Base-by-base conservation (phyloP, 768 basidiomycete species). In the Boletus bicolor region DNA sequence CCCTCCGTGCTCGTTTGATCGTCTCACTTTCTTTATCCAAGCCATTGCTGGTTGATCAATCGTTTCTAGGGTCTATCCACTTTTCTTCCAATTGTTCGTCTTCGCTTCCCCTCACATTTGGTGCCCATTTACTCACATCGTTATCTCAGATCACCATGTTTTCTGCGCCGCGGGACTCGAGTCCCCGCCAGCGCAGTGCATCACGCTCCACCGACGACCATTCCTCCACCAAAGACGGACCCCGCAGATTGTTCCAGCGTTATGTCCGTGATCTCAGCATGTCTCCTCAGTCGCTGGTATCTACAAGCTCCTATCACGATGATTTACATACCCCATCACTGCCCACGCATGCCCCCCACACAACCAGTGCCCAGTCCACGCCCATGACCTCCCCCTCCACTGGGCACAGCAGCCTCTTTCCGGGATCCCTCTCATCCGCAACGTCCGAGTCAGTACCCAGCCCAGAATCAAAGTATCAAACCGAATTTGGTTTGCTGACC, bases 331-430 rank as follows among this genome's bases (percentile, higher is more conserved):
- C 43, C 10, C 53, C 55, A 9, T 57, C 58, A 4, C 3, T 39
- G n/a, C 56, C 43, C 28, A 43, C 44, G 1, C 55, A 39, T 8
- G 36, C 53, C 9, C 37, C 52, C 26, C 57, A 47, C 7, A 30
- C 44, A 17, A 17, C 64, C 1, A 69, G 70, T 34, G 1, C 55
- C 10, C 62, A 67, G 0, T 70, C 68, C 3, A 68, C 68, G 0
- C 69, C 70, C 4, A 49, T 60, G 42, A 70, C 64, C 0, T 64
- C 68, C 0, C 58, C 66, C 1, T 70, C 68, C 7, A 70, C 62
- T 1, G 64, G 34, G 3, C 51, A 59, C 50, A 62, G 60, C 39
- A 68, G 59, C 36, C 42, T 55, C 1, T 59, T 72, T 15, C 55
- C 59, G 0, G 48, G 56, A 7, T 64, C 70, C 0, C 55, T 59